Evolutionary conservation across 2,329 filamentous ascomycete species (phyloP).

Genomic region (Sordariomycetes sp.): DNA sequence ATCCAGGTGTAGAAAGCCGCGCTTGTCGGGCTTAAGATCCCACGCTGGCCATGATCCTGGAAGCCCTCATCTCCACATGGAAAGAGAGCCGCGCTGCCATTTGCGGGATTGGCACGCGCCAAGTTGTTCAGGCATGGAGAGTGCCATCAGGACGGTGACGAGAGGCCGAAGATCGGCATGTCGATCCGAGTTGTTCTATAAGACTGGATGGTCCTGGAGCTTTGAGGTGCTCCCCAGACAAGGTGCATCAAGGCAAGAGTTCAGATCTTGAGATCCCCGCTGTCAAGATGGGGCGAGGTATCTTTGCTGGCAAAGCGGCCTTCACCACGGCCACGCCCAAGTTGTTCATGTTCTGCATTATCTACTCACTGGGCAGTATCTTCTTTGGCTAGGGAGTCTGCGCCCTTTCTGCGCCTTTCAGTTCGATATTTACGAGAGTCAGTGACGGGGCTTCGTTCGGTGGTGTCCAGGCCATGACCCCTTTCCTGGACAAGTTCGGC

Average conservation of each 20-base stretch:
- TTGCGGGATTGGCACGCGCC: no score
- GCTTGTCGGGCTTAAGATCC: no score
- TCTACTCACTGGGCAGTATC: slow-evolving; percentile 10
- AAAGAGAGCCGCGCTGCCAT: no score
- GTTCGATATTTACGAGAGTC: no score
- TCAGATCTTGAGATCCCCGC: not conserved
- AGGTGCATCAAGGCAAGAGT: not conserved
- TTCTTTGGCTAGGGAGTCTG: slow-evolving; percentile 11
- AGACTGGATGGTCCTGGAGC: not conserved
- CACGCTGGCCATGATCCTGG: no score
- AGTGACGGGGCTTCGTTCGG: slow-evolving; percentile 10
- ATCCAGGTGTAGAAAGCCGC: no score
- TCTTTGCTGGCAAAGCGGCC: slow-evolving; percentile 8
- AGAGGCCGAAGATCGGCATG: no score
- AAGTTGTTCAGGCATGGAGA: no score
- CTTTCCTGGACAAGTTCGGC: slow-evolving; percentile 8
- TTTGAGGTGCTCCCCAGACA: not conserved
- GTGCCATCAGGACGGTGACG: no score
- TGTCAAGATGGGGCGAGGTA: slow-evolving; percentile 1
- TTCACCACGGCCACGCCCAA: slow-evolving; percentile 7
- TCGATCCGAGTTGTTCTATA: no score
- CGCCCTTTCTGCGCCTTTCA: no score
- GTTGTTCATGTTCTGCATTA: slow-evolving; percentile 6
- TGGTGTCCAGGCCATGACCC: slow-evolving; percentile 9
- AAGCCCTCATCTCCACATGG: no score